Evolutionary conservation across 225 moss, liverwort and hornwort species (phyloP).

Genomic region (Asterella californica): DNA sequence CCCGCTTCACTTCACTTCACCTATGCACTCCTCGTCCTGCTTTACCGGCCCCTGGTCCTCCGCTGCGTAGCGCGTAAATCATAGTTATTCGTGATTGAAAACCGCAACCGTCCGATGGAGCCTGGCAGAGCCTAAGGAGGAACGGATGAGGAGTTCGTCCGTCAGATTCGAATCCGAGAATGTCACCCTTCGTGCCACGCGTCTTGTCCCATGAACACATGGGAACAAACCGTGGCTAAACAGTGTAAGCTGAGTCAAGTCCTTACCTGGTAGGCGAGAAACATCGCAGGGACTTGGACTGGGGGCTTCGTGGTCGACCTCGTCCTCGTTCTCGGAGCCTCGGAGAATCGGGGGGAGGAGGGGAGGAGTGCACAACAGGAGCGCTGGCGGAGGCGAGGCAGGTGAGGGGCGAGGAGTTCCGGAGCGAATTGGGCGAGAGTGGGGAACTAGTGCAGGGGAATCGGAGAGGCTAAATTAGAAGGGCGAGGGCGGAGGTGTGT

Average conservation of each 20-base stretch:
- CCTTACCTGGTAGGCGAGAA: neutral
- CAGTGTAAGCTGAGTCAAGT: neutral
- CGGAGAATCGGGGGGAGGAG: neutral
- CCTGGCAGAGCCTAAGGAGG: neutral
- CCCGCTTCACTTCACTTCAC: neutral
- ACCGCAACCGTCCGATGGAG: neutral
- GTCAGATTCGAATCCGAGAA: neutral
- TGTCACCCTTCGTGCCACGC: neutral
- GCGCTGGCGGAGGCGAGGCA: constrained; percentile 3
- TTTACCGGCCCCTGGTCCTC: neutral
- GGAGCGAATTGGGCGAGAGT: constrained; percentile 9
- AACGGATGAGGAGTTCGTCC: neutral
- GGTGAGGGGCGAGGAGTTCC: constrained; percentile 2
- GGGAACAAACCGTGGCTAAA: neutral
- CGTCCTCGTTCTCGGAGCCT: neutral
- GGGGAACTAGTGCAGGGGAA: neutral
- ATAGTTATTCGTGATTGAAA: neutral
- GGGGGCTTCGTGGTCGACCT: neutral
- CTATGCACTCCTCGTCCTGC: neutral
- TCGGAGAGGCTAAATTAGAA: constrained; percentile 13
- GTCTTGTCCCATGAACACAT: neutral
- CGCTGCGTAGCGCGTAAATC: neutral
- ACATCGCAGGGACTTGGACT: neutral
- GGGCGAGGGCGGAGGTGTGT: neutral
- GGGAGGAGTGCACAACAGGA: neutral